Base-by-base conservation (phyloP, 768 basidiomycete species). In the Tricholoma matsutake region DNA sequence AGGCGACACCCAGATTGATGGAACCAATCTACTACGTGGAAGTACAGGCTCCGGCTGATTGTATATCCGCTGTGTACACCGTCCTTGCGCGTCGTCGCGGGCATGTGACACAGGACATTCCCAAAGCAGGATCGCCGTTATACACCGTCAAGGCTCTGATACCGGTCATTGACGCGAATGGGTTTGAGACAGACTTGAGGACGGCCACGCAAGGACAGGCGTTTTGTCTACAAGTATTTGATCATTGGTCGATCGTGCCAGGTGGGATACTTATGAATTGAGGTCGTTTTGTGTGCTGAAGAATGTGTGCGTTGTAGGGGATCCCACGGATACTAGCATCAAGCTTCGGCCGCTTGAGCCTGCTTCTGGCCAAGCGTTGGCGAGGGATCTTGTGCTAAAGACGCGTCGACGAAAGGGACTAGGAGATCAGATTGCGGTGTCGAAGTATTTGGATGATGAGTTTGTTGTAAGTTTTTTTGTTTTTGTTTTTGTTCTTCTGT, bases 231-330 rank as follows among this genome's bases (percentile, higher is more conserved):
- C 96, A 98, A 74, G 86, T 93, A 64, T 99, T 98, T 75, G 96
- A 98, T 73, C 97, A 99, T 69, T 99, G 97, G 97, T 90, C 91
- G 14, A 92, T 96, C 69, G 96, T 98, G n/a, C 96, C 96, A 67
- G 93, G 92, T 91, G 71, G 64, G 86, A 25, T 3, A 25, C 22
- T 77, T 66, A 56, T 58, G 71, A 65, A 63, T 47, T 56, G 43
- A 59, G 35, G 45, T 54, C 32, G 58, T 35, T n/a, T 56, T 49
- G 60, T 67, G 69, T 64, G 34, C 54, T 64, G 41, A 60, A 63
- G 39, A n/a, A 25, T 16, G 54, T 53, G 60, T 16, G 28, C n/a
- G 14, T 16, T 49, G 37, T 68, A 91, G 96, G 97, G 73, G 97
- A 99, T 79, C 97, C 97, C 56, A 96, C 92, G 71, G 97, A 99